These are phyloP conservation scores for Sclerotinia nivalis DNA, from an alignment of 2,329 filamentous ascomycete species.

Conservation along the genomic window DNA sequence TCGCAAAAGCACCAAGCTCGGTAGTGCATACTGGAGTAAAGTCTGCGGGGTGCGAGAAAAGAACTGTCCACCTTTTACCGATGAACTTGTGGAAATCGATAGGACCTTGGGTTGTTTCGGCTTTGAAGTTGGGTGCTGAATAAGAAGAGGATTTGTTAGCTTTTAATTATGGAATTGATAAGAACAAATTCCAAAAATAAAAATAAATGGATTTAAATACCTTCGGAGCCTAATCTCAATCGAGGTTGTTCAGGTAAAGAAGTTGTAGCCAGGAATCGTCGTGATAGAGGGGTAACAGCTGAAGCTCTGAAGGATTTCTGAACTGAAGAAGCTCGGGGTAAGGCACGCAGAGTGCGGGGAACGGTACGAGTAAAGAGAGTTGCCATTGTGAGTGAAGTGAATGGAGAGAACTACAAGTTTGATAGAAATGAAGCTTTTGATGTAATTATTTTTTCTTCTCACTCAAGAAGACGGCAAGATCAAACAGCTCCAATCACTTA, in stretches of 20 bases:
- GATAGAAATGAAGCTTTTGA: not conserved
- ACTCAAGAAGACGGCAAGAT: not conserved
- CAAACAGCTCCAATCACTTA: too few relatives aligned
- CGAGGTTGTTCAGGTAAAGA: constrained; percentile 26
- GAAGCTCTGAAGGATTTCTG: not conserved
- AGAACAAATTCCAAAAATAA: not conserved
- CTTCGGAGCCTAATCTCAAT: constrained; percentile 27
- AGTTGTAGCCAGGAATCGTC: constrained; percentile 24
- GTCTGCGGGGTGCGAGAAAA: constrained; percentile 82
- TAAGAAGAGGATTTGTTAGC: not conserved
- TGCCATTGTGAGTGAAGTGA: not conserved
- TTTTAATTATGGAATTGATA: not conserved
- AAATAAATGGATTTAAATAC: not conserved
- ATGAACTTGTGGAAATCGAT: constrained; percentile 81
- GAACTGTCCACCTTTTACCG: constrained; percentile 71
- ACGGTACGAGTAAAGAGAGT: not conserved
- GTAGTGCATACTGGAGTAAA: constrained; percentile 93
- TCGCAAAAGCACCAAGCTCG: constrained; percentile 74
- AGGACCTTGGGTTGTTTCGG: constrained; percentile 71
- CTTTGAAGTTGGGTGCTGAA: constrained; percentile 73
- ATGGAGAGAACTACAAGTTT: not conserved
- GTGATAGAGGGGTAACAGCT: constrained; percentile 24
- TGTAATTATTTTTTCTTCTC: not conserved
- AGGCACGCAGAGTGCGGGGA: not conserved
- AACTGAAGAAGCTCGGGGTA: not conserved